These are phyloP conservation scores for Lentithecium fluviatile DNA, from an alignment of 495 filamentous ascomycete species.

Conservation along the genomic window DNA sequence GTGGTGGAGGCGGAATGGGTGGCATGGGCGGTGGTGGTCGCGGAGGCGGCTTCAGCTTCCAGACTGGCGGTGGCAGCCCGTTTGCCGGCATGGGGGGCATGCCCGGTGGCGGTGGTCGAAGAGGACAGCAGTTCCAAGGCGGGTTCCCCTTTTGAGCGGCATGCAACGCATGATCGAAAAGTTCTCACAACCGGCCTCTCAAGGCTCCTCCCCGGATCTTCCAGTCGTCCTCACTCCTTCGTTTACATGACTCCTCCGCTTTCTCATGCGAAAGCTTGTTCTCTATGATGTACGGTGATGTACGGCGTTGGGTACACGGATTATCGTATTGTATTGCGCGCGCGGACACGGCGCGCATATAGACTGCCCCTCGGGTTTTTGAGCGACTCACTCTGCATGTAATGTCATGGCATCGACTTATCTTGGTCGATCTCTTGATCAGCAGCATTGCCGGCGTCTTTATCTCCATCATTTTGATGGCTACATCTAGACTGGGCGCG, in stretches of 20 bases:
- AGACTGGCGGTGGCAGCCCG: slow-evolving; percentile 28
- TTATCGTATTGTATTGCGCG: slow-evolving; percentile 11
- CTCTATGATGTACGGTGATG: too few species aligned
- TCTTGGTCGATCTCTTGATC: background rate
- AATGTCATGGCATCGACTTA: background rate
- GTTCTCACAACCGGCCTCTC: background rate
- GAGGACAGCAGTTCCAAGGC: slow-evolving; percentile 29
- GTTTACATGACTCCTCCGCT: background rate
- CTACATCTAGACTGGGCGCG: too few species aligned
- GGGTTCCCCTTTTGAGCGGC: slow-evolving; percentile 31
- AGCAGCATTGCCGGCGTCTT: background rate
- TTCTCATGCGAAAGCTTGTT: too few species aligned
- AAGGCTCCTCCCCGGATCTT: background rate
- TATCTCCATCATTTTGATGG: background rate
- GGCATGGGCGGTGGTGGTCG: slow-evolving; percentile 39
- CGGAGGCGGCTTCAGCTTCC: slow-evolving; percentile 30
- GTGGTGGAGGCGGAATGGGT: slow-evolving; percentile 21
- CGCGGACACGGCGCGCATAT: slow-evolving; percentile 5
- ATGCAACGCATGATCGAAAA: background rate
- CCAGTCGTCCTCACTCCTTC: background rate
- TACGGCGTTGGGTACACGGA: too few species aligned
- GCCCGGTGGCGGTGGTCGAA: slow-evolving; percentile 24
- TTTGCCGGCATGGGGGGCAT: slow-evolving; percentile 32
- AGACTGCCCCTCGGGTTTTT: background rate
- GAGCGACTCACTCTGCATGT: background rate